Evolutionary conservation across 371 early-diverging fungal genomes (phyloP), one percentile per base, ranked within the genome.

Genomic region (Mucor velutinosus): DNA sequence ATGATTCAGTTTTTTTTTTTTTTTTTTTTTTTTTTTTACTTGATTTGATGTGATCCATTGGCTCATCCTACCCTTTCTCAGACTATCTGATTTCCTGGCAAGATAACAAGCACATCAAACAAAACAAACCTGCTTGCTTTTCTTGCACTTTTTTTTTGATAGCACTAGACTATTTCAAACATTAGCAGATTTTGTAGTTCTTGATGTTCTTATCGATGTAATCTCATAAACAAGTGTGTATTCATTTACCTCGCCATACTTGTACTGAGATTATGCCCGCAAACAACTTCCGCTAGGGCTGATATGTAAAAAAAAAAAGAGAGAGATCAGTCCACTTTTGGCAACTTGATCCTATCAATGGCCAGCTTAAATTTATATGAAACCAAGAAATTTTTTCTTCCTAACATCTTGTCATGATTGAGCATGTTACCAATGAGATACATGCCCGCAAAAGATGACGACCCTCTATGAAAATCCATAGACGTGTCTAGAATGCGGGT

Each of bases 291-390:
- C 53, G 53, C 53, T 27, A 10, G 29, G 12, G 14, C 4, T 15
- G 27, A 1, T 27, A 10, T 53, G 2, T 12, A 21, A 11, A 25
- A 23, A 21, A 30, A 30, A 17, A 14, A 14, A 0, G 6, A 4
- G 17, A 41, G 41, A 53, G 53, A 27, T 53, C 53, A 53, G 53
- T 27, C 53, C 53, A 27, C 53, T 53, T 53, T 53, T 53, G 53
- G 53, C 53, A 23, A 23, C 27, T 15, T 27, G 27, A 25, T 53
- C 53, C 27, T 53, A 53, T 53, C 53, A 53, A 47, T 21, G n/a
- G 21, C 19, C 21, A 21, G 47, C 47, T 47, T 47, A 47, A 47
- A 47, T 47, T 47, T 47, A 47, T 21, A 21, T 53, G 53, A 53
- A 53, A 53, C 53, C 27, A 15, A 27, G 0, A 15, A 14, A 14